These are phyloP conservation scores for sorghum (Sorghum bicolor) DNA, from an alignment of 176 grass and related monocot genomes.

Conservation along the genomic window Sorghum_bicolor_NCBIv3 NC_012878.2:55650501-55651000, in stretches of 20 bases:
- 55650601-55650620: not conserved
- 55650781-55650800: not conserved
- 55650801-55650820: not conserved
- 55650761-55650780: not conserved
- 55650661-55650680: not conserved
- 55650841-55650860: no score
- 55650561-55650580: not conserved
- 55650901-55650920: not conserved
- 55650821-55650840: conserved; percentile 6
- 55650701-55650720: not conserved
- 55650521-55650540: conserved; percentile 30
- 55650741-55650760: not conserved
- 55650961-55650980: not conserved
- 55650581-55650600: not conserved
- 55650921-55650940: not conserved
- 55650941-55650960: conserved; percentile 7
- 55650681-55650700: not conserved
- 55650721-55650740: not conserved
- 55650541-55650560: not conserved
- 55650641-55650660: not conserved
- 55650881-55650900: not conserved
- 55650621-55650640: not conserved
- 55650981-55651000: conserved; percentile 20
- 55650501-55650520: conserved; percentile 25
- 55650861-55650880: not conserved